phyloP scores from a whole-genome alignment of 1,139 yeast species.

The Kodamaea derodonti region DNA sequence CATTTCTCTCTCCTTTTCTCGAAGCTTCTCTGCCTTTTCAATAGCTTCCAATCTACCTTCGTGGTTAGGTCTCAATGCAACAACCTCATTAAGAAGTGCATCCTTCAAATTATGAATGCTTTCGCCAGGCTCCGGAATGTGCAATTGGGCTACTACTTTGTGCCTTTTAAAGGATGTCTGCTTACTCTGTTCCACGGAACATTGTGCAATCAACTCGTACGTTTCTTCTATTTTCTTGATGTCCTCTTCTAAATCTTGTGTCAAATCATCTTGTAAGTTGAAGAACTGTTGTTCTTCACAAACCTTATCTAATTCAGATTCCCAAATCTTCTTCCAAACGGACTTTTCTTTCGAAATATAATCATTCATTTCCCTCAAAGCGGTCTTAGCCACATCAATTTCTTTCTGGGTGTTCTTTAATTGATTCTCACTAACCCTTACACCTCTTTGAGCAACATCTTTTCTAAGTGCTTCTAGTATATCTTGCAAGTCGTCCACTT shows the following conservation, averaged over 20 bases:
- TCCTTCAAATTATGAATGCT: slow-evolving; percentile 66
- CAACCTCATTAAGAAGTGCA: slow-evolving; percentile 77
- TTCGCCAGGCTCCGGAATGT: slow-evolving; percentile 64
- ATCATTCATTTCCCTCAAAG: slow-evolving; percentile 51
- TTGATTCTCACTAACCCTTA: slow-evolving; percentile 74
- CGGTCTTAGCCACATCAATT: slow-evolving; percentile 51
- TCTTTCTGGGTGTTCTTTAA: slow-evolving; percentile 65
- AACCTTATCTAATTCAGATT: slow-evolving; percentile 80
- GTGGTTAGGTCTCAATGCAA: slow-evolving; percentile 77
- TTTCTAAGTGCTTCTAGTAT: slow-evolving; percentile 83
- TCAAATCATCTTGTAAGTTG: slow-evolving; percentile 82
- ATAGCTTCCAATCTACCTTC: slow-evolving; percentile 84
- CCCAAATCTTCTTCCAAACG: slow-evolving; percentile 92
- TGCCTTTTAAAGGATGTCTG: slow-evolving; percentile 28
- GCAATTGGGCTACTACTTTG: slow-evolving; percentile 36
- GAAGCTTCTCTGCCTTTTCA: slow-evolving; percentile 74
- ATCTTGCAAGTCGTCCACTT: slow-evolving; percentile 90
- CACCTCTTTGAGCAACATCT: slow-evolving; percentile 92
- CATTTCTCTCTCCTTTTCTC: slow-evolving; percentile 68
- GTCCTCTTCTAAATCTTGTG: slow-evolving; percentile 78
- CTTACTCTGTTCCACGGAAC: slow-evolving; percentile 70
- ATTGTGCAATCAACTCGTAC: slow-evolving; percentile 72
- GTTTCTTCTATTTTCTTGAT: slow-evolving; percentile 77
- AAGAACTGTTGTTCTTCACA: slow-evolving; percentile 93
- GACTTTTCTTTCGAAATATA: slow-evolving; percentile 71